A percentile compares a stretch with the other conserved stretches of the same genome.
phyloP scores from a whole-genome alignment of 225 moss, liverwort and hornwort genomes.

The Straminergon stramineum region DNA sequence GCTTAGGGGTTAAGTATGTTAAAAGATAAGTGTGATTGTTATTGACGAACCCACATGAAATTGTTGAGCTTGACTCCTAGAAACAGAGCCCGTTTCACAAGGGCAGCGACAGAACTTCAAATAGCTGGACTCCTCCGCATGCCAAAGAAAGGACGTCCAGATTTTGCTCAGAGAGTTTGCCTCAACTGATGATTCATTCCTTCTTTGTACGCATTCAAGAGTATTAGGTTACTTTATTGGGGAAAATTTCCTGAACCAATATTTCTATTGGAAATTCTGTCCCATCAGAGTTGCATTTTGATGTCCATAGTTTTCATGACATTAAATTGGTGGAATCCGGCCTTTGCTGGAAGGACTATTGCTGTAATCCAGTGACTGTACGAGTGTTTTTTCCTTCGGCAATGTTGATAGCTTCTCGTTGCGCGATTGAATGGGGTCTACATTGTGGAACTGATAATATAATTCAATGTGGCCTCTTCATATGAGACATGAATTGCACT shows the following conservation, averaged over 20 bases:
- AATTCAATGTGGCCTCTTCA: not conserved
- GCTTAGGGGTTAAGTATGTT: not conserved
- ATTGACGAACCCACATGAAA: not conserved
- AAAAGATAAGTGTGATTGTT: not conserved
- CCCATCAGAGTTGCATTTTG: not conserved
- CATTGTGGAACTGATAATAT: not conserved
- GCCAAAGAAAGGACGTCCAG: conserved; percentile 86
- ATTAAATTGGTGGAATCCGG: not conserved
- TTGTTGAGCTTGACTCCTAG: conserved; percentile 24
- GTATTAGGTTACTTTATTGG: not conserved
- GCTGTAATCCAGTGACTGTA: not conserved
- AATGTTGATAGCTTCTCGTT: not conserved
- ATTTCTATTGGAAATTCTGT: not conserved
- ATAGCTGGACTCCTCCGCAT: conserved; percentile 65
- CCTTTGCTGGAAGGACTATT: not conserved
- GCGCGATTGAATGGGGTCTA: not conserved
- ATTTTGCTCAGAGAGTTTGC: conserved; percentile 51
- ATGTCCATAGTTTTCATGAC: not conserved
- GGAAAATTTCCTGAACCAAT: not conserved
- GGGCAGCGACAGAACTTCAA: conserved; percentile 80
- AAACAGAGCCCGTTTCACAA: conserved; percentile 69
- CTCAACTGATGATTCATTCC: conserved; percentile 7
- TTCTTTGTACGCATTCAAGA: not conserved
- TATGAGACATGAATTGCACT: not conserved
- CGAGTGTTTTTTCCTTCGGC: not conserved